These are phyloP conservation scores for Colletotrichum agaves DNA, from an alignment of 2,329 filamentous ascomycete genomes.

Conservation along the genomic window DNA sequence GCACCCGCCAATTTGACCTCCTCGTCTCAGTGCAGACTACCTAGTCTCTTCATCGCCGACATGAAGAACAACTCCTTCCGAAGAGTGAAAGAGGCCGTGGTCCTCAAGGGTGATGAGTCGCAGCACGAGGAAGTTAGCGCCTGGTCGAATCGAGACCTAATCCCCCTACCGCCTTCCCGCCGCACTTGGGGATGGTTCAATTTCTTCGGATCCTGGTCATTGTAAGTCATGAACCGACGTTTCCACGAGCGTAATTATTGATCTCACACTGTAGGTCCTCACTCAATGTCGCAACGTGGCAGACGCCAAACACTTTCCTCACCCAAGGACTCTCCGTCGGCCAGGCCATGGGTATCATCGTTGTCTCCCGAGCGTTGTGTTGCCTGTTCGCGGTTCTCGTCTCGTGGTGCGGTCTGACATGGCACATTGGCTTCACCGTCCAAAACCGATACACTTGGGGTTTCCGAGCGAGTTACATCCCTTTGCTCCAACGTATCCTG, in stretches of 20 bases:
- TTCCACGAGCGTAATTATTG: not conserved
- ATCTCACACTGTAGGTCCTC: slow-evolving; percentile 35
- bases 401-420: slow-evolving; percentile 58
- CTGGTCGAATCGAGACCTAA: slow-evolving; percentile 59
- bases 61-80: slow-evolving; percentile 19
- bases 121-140: slow-evolving; percentile 57
- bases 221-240: slow-evolving; percentile 38
- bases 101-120: slow-evolving; percentile 51
- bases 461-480: slow-evolving; percentile 59
- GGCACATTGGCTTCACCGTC: slow-evolving; percentile 62
- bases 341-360: slow-evolving; percentile 59
- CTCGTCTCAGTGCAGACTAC: not conserved
- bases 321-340: slow-evolving; percentile 58
- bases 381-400: slow-evolving; percentile 55
- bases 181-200: slow-evolving; percentile 60
- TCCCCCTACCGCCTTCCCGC: slow-evolving; percentile 51
- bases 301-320: slow-evolving; percentile 58
- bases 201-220: slow-evolving; percentile 55
- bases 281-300: slow-evolving; percentile 57
- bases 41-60: not conserved
- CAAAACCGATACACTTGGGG: slow-evolving; percentile 63
- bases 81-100: slow-evolving; percentile 45
- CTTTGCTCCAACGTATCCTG: slow-evolving; percentile 57
- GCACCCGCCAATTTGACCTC: not conserved
- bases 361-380: slow-evolving; percentile 55